phyloP scores from a whole-genome alignment of 139 green algal species.

The Deuterostichococcus epilithicus region DNA sequence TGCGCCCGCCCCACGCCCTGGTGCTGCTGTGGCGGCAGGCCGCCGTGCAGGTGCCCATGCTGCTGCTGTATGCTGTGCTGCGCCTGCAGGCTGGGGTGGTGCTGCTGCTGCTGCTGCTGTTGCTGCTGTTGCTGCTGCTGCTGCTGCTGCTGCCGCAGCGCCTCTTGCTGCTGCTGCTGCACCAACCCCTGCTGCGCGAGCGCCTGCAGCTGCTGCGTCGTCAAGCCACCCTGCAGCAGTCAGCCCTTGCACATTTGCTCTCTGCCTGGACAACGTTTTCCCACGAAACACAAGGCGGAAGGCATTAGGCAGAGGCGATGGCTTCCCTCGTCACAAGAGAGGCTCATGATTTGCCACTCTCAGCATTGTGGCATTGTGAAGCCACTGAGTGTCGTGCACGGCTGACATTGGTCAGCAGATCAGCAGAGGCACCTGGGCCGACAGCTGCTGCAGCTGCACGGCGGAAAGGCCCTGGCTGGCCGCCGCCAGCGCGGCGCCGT shows the following conservation, averaged over 20 bases:
- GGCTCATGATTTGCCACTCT: too few species aligned
- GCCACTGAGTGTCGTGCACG: too few species aligned
- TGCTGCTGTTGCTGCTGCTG: background rate
- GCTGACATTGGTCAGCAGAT: too few species aligned
- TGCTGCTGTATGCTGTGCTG: background rate
- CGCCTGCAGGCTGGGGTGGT: background rate
- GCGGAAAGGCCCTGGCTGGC: background rate
- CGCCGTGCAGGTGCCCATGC: too few species aligned
- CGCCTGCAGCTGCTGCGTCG: background rate
- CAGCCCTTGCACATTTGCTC: too few species aligned
- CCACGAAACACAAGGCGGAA: too few species aligned
- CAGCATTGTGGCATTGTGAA: too few species aligned
- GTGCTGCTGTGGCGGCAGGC: background rate
- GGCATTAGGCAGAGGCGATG: too few species aligned
- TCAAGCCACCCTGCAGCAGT: background rate
- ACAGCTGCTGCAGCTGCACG: background rate
- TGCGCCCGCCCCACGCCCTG: background rate
- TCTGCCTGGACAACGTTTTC: too few species aligned
- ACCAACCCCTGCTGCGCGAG: background rate
- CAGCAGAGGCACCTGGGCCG: too few species aligned
- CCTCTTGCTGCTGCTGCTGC: background rate
- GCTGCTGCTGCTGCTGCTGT: background rate
- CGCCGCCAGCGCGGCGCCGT: background rate
- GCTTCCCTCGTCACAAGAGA: too few species aligned
- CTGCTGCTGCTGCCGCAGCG: background rate